A percentile compares a stretch with the other conserved stretches of the same genome.
Conservation (phyloP, 2,329 filamentous ascomycete genomes). For the Aureobasidium sp. region DNA sequence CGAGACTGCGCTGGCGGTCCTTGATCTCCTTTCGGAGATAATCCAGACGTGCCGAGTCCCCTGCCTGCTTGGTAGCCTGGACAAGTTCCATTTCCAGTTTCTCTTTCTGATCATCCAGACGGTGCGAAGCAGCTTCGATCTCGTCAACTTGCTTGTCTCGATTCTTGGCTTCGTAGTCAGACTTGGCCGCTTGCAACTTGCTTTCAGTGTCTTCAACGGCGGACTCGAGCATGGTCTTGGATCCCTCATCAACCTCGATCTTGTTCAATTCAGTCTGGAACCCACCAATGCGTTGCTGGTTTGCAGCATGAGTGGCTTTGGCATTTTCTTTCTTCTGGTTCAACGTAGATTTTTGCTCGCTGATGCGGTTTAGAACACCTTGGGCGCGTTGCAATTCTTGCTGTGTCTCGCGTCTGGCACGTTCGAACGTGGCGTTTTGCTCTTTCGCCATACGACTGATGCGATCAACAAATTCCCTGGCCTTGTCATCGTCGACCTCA, state of each 20-base stretch:
- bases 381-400: conserved; percentile 71
- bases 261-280: conserved; percentile 63
- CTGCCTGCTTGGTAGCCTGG: conserved; percentile 72
- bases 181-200: conserved; percentile 54
- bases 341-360: conserved; percentile 63
- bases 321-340: conserved; percentile 68
- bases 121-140: conserved; percentile 58
- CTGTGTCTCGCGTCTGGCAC: conserved; percentile 63
- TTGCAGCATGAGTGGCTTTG: conserved; percentile 62
- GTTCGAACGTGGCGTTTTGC: conserved; percentile 71
- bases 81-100: conserved; percentile 73
- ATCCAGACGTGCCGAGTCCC: conserved; percentile 77
- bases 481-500: conserved; percentile 64
- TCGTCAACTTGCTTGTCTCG: conserved; percentile 66
- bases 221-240: conserved; percentile 68
- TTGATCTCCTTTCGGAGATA: conserved; percentile 73
- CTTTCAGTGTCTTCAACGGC: conserved; percentile 63
- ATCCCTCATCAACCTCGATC: conserved; percentile 82
- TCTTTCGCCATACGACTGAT: conserved; percentile 69
- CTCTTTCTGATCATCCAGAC: conserved; percentile 65
- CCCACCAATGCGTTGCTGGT: conserved; percentile 61
- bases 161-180: conserved; percentile 55
- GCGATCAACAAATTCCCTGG: conserved; percentile 69
- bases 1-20: conserved; percentile 65
- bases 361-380: conserved; percentile 62